Evolutionary conservation across 352 stramenopile genomes (phyloP), one percentile per base, ranked within the genome.

Genomic region (Aphanomyces astaci): DNA sequence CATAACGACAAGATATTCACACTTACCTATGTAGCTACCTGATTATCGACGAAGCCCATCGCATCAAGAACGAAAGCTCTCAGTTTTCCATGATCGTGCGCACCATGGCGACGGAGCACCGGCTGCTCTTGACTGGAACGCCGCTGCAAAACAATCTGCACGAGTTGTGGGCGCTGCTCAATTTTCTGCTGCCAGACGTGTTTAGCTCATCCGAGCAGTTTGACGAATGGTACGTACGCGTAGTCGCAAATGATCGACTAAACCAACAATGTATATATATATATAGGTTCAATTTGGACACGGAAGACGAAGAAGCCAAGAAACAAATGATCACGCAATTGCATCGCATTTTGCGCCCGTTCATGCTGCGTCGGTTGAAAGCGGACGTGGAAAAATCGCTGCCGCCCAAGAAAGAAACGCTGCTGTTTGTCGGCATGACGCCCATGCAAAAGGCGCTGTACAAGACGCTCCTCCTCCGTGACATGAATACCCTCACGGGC

Each of bases 311-410:
- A 24, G 84, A 94, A 77, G 86, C 86, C 3, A 95, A 95, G 73
- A 93, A 95, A 69, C 84, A 92, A 55, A 92, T 95, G 85, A 95
- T 95, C 40, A 85, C 80, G 4, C 86, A 95, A 71, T 64, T 95
- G 48, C 86, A 95, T 74, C 90, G 91, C 64, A 95, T 95, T 52
- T 71, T 95, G 49, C 80, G 93, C 46, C 96, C 96, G 0, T 99
- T 98, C 78, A 98, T 99, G 79, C 75, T 99, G 46, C 89, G 97
- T 63, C 83, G 97, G 62, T 75, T 99, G 2, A 99, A 99, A 75
- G 96, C 98, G 52, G 96, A 99, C 78, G 97, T 99, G 3, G 97
- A 99, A 72, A 99, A 98, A 72, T 97, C 80, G 66, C 78, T 99
- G 22, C 96, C 95, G 11, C 93, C 94, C 4, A 99, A 99, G 81